These are phyloP conservation scores for Tricholoma saponaceum DNA, from an alignment of 768 basidiomycete genomes.

Conservation along the genomic window DNA sequence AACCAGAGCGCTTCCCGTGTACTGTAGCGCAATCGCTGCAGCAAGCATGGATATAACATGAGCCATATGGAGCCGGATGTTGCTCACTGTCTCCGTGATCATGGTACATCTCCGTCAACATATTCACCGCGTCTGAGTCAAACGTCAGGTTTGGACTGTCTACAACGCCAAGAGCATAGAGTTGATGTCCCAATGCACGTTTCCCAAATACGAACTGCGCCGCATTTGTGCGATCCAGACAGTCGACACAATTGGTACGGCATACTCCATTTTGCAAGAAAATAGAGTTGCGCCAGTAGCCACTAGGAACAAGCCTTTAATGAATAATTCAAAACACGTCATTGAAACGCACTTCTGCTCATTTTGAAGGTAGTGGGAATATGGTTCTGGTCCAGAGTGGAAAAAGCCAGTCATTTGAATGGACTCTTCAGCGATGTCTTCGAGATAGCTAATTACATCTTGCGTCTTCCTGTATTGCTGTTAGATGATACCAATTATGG, in stretches of 20 bases:
- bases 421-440: constrained; percentile 92
- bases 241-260: constrained; percentile 95
- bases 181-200: constrained; percentile 89
- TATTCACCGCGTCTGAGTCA: constrained; percentile 92
- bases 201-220: constrained; percentile 97
- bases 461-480: constrained; percentile 69
- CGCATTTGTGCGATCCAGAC: constrained; percentile 93
- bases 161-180: constrained; percentile 91
- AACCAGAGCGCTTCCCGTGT: constrained; percentile 94
- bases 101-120: constrained; percentile 98
- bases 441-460: constrained; percentile 92
- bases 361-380: constrained; percentile 59
- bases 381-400: constrained; percentile 88
- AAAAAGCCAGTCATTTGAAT: constrained; percentile 93
- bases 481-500: not conserved
- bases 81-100: constrained; percentile 91
- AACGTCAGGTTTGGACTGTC: constrained; percentile 82
- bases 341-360: constrained; percentile 33
- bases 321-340: constrained; percentile 5
- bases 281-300: constrained; percentile 61
- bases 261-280: constrained; percentile 89
- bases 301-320: constrained; percentile 13
- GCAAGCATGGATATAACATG: constrained; percentile 5
- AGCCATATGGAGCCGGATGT: not conserved
- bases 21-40: constrained; percentile 89